Evolutionary conservation across 495 filamentous ascomycete genomes (phyloP).

Genomic region (Venustampulla echinocandica): DNA sequence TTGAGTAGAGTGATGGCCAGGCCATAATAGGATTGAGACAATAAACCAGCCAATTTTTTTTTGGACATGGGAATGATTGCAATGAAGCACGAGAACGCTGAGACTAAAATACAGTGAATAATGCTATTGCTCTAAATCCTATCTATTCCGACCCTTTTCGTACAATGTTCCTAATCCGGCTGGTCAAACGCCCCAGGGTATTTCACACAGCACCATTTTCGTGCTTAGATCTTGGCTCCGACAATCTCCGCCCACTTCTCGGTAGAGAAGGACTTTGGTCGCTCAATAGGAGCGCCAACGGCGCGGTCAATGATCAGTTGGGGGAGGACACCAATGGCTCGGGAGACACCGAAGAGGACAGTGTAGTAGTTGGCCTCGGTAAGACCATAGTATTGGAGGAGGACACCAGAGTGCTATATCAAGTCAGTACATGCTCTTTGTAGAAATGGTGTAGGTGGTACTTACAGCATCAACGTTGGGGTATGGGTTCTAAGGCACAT

Average conservation of each 20-base stretch:
- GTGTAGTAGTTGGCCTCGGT: slow-evolving; percentile 99
- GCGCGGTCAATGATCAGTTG: slow-evolving; percentile 99
- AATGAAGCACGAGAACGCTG: slow-evolving; percentile 22
- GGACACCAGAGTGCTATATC: slow-evolving; percentile 81
- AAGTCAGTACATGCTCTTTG: slow-evolving; percentile 32
- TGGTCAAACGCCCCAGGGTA: not conserved
- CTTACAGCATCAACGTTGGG: slow-evolving; percentile 61
- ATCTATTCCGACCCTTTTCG: slow-evolving; percentile 20
- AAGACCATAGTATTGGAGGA: slow-evolving; percentile 98
- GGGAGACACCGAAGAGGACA: slow-evolving; percentile 95
- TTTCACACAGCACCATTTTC: not conserved
- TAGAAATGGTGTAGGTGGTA: slow-evolving; percentile 10
- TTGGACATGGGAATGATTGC: slow-evolving; percentile 9
- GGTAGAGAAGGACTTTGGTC: slow-evolving; percentile 95
- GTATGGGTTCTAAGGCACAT: slow-evolving; percentile 34
- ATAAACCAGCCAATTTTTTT: too few species aligned
- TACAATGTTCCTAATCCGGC: slow-evolving; percentile 5
- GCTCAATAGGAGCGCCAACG: slow-evolving; percentile 75
- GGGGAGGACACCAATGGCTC: slow-evolving; percentile 94
- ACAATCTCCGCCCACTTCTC: slow-evolving; percentile 94
- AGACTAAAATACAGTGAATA: slow-evolving; percentile 21
- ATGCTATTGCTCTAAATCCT: slow-evolving; percentile 14
- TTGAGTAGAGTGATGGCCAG: too few species aligned
- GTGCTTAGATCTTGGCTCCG: slow-evolving; percentile 72
- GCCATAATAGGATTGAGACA: too few species aligned